Evolutionary conservation across 2,329 filamentous ascomycete genomes (phyloP).

Genomic region (Lojkania enalia): DNA sequence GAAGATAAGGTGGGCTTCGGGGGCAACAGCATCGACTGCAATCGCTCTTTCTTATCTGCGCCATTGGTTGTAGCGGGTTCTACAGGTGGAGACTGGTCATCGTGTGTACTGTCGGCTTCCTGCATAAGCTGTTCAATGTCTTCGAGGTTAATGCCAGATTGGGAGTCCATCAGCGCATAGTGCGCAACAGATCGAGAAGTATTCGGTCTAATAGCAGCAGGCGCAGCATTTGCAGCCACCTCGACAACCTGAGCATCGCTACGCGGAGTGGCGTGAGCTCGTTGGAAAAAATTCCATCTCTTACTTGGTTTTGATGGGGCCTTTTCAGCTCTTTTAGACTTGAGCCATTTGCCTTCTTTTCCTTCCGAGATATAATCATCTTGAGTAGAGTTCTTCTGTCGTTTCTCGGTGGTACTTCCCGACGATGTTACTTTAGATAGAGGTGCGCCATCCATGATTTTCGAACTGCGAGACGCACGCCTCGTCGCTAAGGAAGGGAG

Average conservation of each 20-base stretch:
- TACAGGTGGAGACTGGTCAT: constrained; percentile 21
- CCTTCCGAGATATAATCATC: constrained; percentile 28
- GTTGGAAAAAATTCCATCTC: constrained; percentile 65
- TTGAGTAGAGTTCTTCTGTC: constrained; percentile 28
- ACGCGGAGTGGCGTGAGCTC: constrained; percentile 48
- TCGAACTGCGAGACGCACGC: constrained; percentile 33
- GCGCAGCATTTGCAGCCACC: constrained; percentile 46
- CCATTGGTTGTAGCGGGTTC: constrained; percentile 21
- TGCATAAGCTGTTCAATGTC: constrained; percentile 54
- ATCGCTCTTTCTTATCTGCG: constrained; percentile 30
- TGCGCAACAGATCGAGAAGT: constrained; percentile 55
- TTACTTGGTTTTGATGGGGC: constrained; percentile 44
- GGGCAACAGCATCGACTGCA: constrained; percentile 46
- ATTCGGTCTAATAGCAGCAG: constrained; percentile 38
- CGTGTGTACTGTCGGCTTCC: constrained; percentile 42
- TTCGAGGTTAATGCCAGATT: constrained; percentile 48
- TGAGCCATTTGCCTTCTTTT: constrained; percentile 46
- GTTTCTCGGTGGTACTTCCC: constrained; percentile 20
- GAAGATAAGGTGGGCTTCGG: constrained; percentile 39
- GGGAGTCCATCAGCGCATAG: constrained; percentile 60
- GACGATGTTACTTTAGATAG: constrained; percentile 18
- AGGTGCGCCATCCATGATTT: constrained; percentile 23
- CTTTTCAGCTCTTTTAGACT: constrained; percentile 33
- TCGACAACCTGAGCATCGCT: constrained; percentile 36
- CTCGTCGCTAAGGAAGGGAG: constrained; percentile 34